phyloP scores from a whole-genome alignment of 129 eudicot species.

The Artemisia annua region DNA sequence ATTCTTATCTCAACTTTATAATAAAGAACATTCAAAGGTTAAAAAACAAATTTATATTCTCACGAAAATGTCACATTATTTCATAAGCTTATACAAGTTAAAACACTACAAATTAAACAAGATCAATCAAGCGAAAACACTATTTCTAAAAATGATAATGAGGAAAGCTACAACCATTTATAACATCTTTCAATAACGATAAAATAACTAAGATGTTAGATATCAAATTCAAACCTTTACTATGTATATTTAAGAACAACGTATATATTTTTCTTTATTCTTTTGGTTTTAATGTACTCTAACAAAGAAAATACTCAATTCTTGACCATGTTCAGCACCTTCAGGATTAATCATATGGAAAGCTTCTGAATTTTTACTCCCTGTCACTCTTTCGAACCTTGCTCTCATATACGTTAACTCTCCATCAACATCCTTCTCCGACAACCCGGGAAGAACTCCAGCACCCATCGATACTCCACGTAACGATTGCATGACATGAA shows the following conservation, averaged over 20 bases:
- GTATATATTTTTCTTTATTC: neutral
- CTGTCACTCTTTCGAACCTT: conserved; percentile 76
- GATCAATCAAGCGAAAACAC: neutral
- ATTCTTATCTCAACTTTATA: too few species aligned
- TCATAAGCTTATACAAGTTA: too few species aligned
- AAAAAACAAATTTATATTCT: neutral
- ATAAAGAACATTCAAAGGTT: too few species aligned
- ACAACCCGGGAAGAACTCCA: conserved; percentile 71
- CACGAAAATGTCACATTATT: too few species aligned
- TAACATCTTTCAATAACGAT: neutral
- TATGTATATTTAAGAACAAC: conserved; percentile 11
- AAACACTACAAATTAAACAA: too few species aligned
- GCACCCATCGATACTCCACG: conserved; percentile 98
- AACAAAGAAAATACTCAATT: conserved; percentile 75
- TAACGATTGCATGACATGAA: conserved; percentile 65
- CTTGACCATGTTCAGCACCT: conserved; percentile 65
- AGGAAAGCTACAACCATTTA: conserved; percentile 9
- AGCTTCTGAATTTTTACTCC: conserved; percentile 75
- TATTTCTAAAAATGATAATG: neutral
- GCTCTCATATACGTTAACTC: conserved; percentile 85
- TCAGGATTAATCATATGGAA: conserved; percentile 92
- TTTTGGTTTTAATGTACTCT: conserved; percentile 33
- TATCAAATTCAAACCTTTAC: neutral
- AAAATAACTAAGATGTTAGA: neutral
- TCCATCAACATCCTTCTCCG: conserved; percentile 56